Evolutionary conservation across 192 early-diverging fungal species (phyloP), one percentile per base, ranked within the genome.

Genomic region (Paraglomus brasilianum): DNA sequence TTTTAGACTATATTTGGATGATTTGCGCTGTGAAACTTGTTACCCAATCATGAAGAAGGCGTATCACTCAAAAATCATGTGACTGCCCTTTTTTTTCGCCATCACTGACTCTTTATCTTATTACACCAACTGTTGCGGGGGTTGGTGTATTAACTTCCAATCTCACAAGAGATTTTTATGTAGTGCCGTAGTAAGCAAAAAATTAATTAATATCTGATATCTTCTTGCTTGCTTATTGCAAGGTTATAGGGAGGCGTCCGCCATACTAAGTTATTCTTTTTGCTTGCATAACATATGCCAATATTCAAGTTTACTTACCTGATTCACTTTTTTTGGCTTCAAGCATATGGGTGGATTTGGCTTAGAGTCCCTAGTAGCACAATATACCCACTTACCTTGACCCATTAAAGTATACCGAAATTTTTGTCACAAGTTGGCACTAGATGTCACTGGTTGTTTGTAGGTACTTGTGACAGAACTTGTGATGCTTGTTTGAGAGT

Each of bases 301-400:
- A 59, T 39, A 40, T 59, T 59, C 39, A 17, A 59, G 57, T 59
- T 59, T 58, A 58, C 56, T 59, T 59, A 59, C 39, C 56, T 30
- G 56, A 59, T 59, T 59, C 39, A 39, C 40, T 59, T 59, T 59
- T 59, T 59, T 30, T 30, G 30, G 30, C 30, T 30, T 30, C 3
- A 3, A 30, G 30, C 30, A 30, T 30, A 30, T 30, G 30, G 30
- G 30, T 3, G 30, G 30, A 30, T 30, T 30, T 30, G 30, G 30
- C 30, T 30, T 30, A 30, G 30, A 30, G 30, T 30, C 30, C 30
- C 30, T 30, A 30, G 30, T 1, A 30, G 30, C 30, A 30, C 30
- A 3, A 30, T 30, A 30, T 30, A 30, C 30, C 30, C 30, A 30
- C 30, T 30, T 30, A 30, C 30, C 30, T 30, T 30, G 30, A 30